Percentiles rank a stretch among this genome's conserved stretches.
Evolutionary conservation across 164 flowering plant genomes (phyloP).

Genomic region (Tetracentron sinense): DNA sequence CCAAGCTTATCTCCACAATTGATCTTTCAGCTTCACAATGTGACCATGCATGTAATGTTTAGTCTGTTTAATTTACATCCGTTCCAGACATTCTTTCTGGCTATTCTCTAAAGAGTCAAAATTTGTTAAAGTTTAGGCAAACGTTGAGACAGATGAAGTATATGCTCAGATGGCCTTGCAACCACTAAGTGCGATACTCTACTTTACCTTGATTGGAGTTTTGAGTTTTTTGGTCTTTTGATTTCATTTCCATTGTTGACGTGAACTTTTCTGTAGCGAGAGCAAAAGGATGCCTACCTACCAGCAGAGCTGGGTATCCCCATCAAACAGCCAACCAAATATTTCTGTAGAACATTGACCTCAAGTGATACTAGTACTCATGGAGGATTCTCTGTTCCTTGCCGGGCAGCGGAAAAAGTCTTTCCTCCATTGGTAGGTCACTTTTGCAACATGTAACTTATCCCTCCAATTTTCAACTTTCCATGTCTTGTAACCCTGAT

Average conservation of each 20-base stretch:
- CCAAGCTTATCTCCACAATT: slow-evolving; percentile 17
- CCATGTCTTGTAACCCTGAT: neutral
- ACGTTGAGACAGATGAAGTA: slow-evolving; percentile 60
- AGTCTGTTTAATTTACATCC: neutral
- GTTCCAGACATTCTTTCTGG: neutral
- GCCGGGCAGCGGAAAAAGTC: slow-evolving; percentile 6
- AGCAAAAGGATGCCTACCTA: slow-evolving; percentile 12
- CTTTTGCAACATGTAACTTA: neutral
- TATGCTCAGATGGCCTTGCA: slow-evolving; percentile 68
- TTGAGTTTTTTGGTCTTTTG: neutral
- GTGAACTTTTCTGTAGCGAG: slow-evolving; percentile 9
- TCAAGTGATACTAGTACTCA: slow-evolving; percentile 22
- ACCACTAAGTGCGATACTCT: slow-evolving; percentile 44
- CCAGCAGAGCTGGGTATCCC: slow-evolving; percentile 12
- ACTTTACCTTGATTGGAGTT: neutral
- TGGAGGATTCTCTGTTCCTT: slow-evolving; percentile 13
- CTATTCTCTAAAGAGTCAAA: neutral
- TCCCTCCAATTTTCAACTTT: neutral
- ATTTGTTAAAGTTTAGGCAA: slow-evolving; percentile 38
- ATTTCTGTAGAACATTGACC: slow-evolving; percentile 17
- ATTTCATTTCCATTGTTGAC: neutral
- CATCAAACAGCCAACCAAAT: slow-evolving; percentile 16
- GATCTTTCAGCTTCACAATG: slow-evolving; percentile 16
- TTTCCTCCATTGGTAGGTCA: slow-evolving; percentile 9
- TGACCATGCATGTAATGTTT: slow-evolving; percentile 16